Evolutionary conservation across 2,329 filamentous ascomycete species (phyloP), one percentile per base, ranked within the genome.

Genomic region (Rutstroemia sp.): DNA sequence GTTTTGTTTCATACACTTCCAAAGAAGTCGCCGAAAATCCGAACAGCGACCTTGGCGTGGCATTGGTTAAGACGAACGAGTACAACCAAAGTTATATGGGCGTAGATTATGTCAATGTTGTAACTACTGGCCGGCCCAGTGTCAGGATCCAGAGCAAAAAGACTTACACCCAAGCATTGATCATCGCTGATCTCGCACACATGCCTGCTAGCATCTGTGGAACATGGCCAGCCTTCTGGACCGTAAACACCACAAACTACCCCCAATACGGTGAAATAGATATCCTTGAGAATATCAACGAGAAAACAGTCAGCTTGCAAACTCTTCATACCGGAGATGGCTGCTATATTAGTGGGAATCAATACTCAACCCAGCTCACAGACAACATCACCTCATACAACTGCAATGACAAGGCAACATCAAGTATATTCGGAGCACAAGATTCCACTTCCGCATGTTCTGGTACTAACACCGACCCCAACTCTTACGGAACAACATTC

Each of bases 201-300:
- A 83, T 69, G 84, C 80, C 57, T 75, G 80, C 52, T 70, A 74
- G 3, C 90, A 90, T 63, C 89, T 90, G 82, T 61, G 87, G 87
- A 23, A 78, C 81, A 25, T 90, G 87, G 82, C 81, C 81, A 27
- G 56, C 87, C 83, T 69, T 84, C 80, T 57, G 75, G 80, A 52
- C 70, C 73, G 3, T 91, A 90, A 63, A 90, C 90, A 83, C 87
- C 87, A 1, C 49, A 77, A 77, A 82, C 38, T 55, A 55, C 9
- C 53, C 53, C 23, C n/a, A 8, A 4, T 75, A 76, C 34, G 86
- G 85, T 59, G 86, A 88, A 66, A 74, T 88, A 57, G 63, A 63
- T 65, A 86, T 89, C 59, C 82, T 88, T 58, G 85, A 88, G 69
- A 85, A 85, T 23, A 82, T 83, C 60, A 86, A 88, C 69, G 74